phyloP scores from a whole-genome alignment of 805 yeast species.

The Teunomyces funiuensis region DNA sequence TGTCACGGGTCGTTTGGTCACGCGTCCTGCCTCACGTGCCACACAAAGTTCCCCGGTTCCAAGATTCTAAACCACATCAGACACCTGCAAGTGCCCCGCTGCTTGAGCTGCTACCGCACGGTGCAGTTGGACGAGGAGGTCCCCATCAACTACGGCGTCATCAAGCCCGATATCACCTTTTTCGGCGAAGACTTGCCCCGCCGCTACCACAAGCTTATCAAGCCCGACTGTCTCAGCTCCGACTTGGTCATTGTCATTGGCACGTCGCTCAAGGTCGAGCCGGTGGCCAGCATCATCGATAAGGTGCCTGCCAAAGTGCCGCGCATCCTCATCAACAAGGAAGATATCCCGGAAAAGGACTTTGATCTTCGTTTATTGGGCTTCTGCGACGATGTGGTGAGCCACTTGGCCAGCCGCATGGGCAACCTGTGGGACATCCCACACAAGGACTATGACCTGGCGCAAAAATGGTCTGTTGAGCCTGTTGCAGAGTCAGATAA shows the following conservation, averaged over 20 bases:
- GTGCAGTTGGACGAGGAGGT: conserved; percentile 24
- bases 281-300: conserved; percentile 42
- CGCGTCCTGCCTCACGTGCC: conserved; percentile 78
- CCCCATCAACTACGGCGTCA: conserved; percentile 44
- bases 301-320: conserved; percentile 35
- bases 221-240: conserved; percentile 61
- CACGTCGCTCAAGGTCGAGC: conserved; percentile 72
- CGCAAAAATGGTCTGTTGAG: background rate
- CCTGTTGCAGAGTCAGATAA: background rate
- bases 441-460: conserved; percentile 10
- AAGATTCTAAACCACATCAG: conserved; percentile 48
- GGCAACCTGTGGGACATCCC: conserved; percentile 28
- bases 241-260: conserved; percentile 84
- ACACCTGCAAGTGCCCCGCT: conserved; percentile 50
- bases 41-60: conserved; percentile 52
- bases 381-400: conserved; percentile 41
- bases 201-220: conserved; percentile 31
- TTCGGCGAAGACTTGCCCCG: conserved; percentile 71
- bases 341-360: conserved; percentile 33
- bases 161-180: conserved; percentile 87
- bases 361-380: conserved; percentile 43
- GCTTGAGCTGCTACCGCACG: conserved; percentile 41
- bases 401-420: conserved; percentile 29
- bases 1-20: conserved; percentile 79
- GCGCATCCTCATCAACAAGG: conserved; percentile 39